phyloP scores from a whole-genome alignment of 306 rosid genomes.

The Glycyrrhiza uralensis region DNA sequence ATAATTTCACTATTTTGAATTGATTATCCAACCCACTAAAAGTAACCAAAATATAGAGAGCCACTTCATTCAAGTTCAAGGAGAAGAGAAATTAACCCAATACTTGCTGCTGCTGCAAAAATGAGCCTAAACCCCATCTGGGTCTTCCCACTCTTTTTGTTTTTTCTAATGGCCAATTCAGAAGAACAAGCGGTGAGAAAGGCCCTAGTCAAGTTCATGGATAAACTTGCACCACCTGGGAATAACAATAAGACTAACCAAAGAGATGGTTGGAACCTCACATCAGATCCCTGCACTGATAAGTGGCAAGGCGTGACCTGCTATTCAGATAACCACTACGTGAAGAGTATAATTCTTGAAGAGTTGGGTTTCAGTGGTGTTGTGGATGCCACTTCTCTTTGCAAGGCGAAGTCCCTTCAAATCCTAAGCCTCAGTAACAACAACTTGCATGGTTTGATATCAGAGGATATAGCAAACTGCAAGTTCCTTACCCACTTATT shows the following conservation, averaged over 20 bases:
- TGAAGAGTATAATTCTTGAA: conserved; percentile 44
- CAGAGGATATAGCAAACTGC: conserved; percentile 47
- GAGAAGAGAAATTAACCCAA: too few relatives aligned
- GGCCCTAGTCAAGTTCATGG: conserved; percentile 51
- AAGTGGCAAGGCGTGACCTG: conserved; percentile 55
- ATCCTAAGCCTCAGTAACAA: conserved; percentile 39
- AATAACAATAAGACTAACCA: too few relatives aligned
- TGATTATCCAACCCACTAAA: background rate
- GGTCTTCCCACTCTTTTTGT: conserved; percentile 8
- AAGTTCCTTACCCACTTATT: conserved; percentile 42
- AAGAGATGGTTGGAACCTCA: conserved; percentile 55
- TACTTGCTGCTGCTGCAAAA: background rate
- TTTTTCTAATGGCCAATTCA: conserved; percentile 28
- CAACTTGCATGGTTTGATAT: conserved; percentile 33
- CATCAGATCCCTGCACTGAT: conserved; percentile 56
- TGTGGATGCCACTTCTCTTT: conserved; percentile 42
- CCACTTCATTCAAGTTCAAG: background rate
- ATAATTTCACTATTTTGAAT: background rate
- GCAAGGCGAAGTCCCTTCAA: conserved; percentile 28
- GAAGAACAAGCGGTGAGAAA: conserved; percentile 42
- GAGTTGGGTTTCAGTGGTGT: conserved; percentile 30
- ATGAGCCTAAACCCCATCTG: conserved; percentile 42
- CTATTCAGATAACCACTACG: background rate
- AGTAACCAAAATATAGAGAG: background rate
- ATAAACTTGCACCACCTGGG: conserved; percentile 42